These are phyloP conservation scores for Talaromyces nanjingensis DNA, from an alignment of 495 filamentous ascomycete genomes.

Conservation along the genomic window DNA sequence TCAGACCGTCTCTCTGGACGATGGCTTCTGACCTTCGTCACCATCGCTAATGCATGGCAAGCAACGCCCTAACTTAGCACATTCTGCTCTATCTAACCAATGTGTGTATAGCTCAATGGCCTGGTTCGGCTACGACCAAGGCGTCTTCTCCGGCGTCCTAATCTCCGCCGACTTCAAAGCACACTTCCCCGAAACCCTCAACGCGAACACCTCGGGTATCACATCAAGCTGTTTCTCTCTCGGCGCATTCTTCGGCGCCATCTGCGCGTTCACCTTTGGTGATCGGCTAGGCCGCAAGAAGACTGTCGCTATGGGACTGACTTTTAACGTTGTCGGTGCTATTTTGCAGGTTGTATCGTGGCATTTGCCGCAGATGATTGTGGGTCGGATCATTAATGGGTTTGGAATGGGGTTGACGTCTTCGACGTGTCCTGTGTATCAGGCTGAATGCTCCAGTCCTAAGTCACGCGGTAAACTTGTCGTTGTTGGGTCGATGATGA, in stretches of 20 bases:
- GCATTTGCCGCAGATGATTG: conserved; percentile 30
- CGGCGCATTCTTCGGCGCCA: conserved; percentile 21
- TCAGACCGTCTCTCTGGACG: conserved; percentile 7
- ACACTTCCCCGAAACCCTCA: conserved; percentile 22
- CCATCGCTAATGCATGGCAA: conserved; percentile 12
- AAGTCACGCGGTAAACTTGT: conserved; percentile 25
- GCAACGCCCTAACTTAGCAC: neutral
- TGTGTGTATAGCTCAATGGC: conserved; percentile 25
- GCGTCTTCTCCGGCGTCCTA: conserved; percentile 23
- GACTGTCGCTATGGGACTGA: conserved; percentile 18
- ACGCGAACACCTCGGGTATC: conserved; percentile 25
- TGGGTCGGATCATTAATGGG: conserved; percentile 30
- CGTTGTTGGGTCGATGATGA: conserved; percentile 22
- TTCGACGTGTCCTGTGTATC: conserved; percentile 35
- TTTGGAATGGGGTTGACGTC: conserved; percentile 31
- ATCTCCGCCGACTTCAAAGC: conserved; percentile 25
- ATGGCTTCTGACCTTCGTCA: conserved; percentile 11
- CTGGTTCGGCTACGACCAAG: conserved; percentile 28
- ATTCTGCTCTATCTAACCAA: neutral
- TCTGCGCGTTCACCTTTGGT: conserved; percentile 21
- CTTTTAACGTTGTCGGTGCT: conserved; percentile 18
- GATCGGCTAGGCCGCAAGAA: conserved; percentile 21
- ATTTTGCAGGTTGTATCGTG: conserved; percentile 24
- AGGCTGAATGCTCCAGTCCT: conserved; percentile 27
- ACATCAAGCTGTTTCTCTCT: conserved; percentile 30